Evolutionary conservation across 2,329 filamentous ascomycete species (phyloP), one percentile per base, ranked within the genome.

Genomic region (Aspergillus aculeatinus): DNA sequence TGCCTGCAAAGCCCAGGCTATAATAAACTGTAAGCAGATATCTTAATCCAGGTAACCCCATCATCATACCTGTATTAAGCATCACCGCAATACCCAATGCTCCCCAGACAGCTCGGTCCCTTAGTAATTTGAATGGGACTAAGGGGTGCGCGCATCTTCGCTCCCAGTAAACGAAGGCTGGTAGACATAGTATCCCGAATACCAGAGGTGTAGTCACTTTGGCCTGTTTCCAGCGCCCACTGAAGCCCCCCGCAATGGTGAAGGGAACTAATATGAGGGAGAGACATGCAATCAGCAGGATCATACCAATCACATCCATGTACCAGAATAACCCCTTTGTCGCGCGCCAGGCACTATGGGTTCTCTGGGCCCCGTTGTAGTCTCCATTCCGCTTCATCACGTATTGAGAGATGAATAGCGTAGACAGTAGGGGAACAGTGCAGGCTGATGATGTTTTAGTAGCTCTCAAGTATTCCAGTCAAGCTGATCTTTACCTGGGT

Each of bases 61-160:
- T 11, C 10, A 5, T 1, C 60, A 23, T 66, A 71, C 69, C 68
- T 3, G 63, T 65, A 35, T 70, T 71, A 5, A 72, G 53, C 69
- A 70, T 69, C 4, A 70, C 21, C 2, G 70, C 85, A 48, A 89
- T 86, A 3, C 83, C 85, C 31, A 89, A 72, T 4, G 87, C 81
- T 5, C 80, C 85, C 85, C 86, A 89, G 27, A 89, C 81, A n/a
- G 80, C 81, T 23, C 87, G 85, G 68, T 89, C 85, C 72, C 83
- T 85, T 67, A 89, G 79, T 2, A 87, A 77, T 58, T 77, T 76
- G 74, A 89, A 88, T 4, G 87, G 87, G 1, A 88, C 74, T 64
- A 89, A 81, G 0, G 73, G 87, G 75, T 77, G 80, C 65, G 66
- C 80, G 73, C 71, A 79, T 61, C 67, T 81, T 63, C 67, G 70